phyloP scores from a whole-genome alignment of 345 rosid genomes.

The Ailanthus altissimus region DNA sequence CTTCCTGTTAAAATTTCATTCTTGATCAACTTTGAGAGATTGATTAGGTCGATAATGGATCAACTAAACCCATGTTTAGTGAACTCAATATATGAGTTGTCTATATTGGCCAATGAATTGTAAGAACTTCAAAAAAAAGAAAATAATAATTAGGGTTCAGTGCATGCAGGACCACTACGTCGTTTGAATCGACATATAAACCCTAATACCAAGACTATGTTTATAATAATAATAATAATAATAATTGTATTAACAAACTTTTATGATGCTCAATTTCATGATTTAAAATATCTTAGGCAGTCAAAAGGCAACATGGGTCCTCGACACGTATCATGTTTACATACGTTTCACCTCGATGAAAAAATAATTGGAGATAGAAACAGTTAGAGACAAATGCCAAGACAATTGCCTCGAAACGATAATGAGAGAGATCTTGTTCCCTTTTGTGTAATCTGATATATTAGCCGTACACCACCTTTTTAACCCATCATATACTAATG shows the following conservation, averaged over 20 bases:
- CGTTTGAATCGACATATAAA: slow-evolving; percentile 12
- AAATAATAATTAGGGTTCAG: slow-evolving; percentile 23
- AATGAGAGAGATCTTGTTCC: slow-evolving; percentile 55
- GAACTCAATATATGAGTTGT: slow-evolving; percentile 14
- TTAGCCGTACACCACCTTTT: slow-evolving; percentile 35
- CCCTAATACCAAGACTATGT: slow-evolving; percentile 33
- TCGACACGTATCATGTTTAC: slow-evolving; percentile 37
- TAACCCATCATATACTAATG: slow-evolving; percentile 27
- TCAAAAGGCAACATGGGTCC: slow-evolving; percentile 32
- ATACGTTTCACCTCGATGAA: slow-evolving; percentile 35
- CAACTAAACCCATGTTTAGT: slow-evolving; percentile 12
- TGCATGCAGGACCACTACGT: slow-evolving; percentile 39
- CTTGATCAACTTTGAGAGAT: slow-evolving; percentile 23
- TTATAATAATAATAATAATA: background rate
- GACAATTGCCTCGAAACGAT: slow-evolving; percentile 59
- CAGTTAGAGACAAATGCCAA: slow-evolving; percentile 51
- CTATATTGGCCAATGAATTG: slow-evolving; percentile 27
- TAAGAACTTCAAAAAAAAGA: background rate
- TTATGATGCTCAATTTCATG: background rate
- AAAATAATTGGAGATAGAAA: slow-evolving; percentile 26
- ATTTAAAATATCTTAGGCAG: background rate
- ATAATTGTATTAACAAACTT: no score
- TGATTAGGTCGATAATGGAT: slow-evolving; percentile 39
- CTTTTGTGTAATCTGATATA: slow-evolving; percentile 29
- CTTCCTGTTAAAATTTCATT: slow-evolving; percentile 6